Conservation (phyloP, 2,329 filamentous ascomycete genomes). For the Epicoccum nigrum region DNA sequence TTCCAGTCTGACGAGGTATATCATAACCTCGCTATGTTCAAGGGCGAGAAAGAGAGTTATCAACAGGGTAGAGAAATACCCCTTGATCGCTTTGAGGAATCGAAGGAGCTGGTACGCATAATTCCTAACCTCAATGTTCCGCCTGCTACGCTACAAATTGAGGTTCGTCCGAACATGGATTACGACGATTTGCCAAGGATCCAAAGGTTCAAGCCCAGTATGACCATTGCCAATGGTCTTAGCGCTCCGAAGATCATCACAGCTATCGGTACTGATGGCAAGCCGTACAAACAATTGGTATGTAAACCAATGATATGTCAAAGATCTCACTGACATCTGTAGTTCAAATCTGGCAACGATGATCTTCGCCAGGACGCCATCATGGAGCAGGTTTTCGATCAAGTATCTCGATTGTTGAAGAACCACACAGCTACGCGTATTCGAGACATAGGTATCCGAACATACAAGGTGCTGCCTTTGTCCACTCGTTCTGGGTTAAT, state of each 20-base stretch:
- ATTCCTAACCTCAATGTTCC: constrained; percentile 74
- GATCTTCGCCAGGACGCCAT: constrained; percentile 95
- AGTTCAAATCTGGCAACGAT: constrained; percentile 93
- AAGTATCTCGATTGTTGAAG: constrained; percentile 87
- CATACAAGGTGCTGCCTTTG: constrained; percentile 94
- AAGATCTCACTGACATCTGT: constrained; percentile 8
- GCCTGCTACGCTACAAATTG: constrained; percentile 86
- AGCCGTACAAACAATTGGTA: constrained; percentile 82
- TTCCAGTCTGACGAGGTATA: constrained; percentile 74
- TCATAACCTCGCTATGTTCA: constrained; percentile 67
- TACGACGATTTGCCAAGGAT: constrained; percentile 82
- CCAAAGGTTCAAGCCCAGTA: constrained; percentile 71
- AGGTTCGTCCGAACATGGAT: constrained; percentile 72
- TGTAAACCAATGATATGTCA: constrained; percentile 22
- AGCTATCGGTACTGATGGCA: constrained; percentile 76
- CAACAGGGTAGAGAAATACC: constrained; percentile 70
- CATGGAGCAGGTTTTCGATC: constrained; percentile 99
- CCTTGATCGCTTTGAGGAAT: constrained; percentile 68
- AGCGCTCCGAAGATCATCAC: constrained; percentile 95
- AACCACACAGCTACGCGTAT: constrained; percentile 86
- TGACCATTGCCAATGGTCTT: constrained; percentile 86
- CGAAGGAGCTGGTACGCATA: constrained; percentile 66
- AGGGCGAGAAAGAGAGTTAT: constrained; percentile 64
- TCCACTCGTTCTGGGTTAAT: constrained; percentile 87
- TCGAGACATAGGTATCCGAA: constrained; percentile 86